Percentiles rank a stretch among this genome's conserved stretches.
phyloP scores from a whole-genome alignment of 2,329 filamentous ascomycete species.

The Blumeria graminis region DNA sequence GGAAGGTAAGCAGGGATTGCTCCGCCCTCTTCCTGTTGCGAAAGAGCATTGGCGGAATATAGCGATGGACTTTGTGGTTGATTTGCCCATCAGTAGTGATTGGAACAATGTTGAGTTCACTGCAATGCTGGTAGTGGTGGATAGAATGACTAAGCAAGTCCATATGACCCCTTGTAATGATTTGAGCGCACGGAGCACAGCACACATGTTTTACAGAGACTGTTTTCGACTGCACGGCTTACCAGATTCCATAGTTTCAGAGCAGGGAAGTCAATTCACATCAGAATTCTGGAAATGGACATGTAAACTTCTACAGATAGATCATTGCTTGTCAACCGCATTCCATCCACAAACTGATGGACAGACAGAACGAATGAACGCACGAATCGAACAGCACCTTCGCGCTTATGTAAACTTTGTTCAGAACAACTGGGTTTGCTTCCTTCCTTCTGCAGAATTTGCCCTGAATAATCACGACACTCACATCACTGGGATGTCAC shows the following conservation, averaged over 20 bases:
- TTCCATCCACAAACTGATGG: not conserved
- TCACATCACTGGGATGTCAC: not conserved
- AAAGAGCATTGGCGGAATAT: not conserved
- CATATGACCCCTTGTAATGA: not conserved
- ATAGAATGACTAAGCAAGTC: not conserved
- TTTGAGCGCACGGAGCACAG: not conserved
- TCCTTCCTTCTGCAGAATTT: conserved; percentile 2
- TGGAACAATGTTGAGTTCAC: not conserved
- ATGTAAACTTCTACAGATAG: not conserved
- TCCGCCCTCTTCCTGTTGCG: not conserved
- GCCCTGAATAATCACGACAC: conserved; percentile 1
- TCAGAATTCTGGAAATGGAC: not conserved
- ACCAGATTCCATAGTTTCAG: not conserved
- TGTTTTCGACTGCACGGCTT: not conserved
- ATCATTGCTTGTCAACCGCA: not conserved
- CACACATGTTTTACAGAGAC: not conserved
- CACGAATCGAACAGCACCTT: conserved; percentile 2
- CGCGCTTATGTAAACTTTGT: conserved; percentile 3
- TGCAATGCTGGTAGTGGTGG: not conserved
- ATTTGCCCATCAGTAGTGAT: not conserved
- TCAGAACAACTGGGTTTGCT: conserved; percentile 2
- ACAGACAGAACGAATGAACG: not conserved
- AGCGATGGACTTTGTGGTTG: not conserved
- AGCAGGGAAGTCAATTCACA: not conserved
- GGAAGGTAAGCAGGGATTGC: not conserved